Evolutionary conservation across 2,329 filamentous ascomycete species (phyloP).

Genomic region (Aspergillus puulaauensis): DNA sequence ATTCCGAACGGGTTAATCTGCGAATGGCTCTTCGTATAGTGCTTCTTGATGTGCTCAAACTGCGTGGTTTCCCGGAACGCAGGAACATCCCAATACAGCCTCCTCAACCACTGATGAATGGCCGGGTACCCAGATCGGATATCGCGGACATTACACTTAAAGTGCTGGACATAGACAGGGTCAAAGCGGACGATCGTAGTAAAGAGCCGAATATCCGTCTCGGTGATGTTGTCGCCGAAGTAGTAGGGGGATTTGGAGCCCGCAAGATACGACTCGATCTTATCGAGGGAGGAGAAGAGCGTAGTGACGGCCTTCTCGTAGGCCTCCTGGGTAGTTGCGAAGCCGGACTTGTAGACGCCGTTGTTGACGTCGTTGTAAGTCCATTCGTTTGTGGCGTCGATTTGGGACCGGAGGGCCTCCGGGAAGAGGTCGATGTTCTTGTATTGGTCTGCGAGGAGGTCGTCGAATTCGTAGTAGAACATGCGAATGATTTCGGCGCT

Average conservation of each 20-base stretch:
- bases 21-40: slow-evolving; percentile 65
- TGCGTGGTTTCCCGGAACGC: slow-evolving; percentile 83
- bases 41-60: slow-evolving; percentile 92
- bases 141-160: slow-evolving; percentile 80
- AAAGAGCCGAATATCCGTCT: slow-evolving; percentile 76
- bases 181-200: slow-evolving; percentile 74
- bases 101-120: slow-evolving; percentile 77
- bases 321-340: slow-evolving; percentile 78
- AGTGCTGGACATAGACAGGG: slow-evolving; percentile 77
- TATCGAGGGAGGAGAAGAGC: slow-evolving; percentile 76
- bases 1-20: slow-evolving; percentile 69
- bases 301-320: slow-evolving; percentile 72
- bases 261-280: slow-evolving; percentile 69
- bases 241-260: slow-evolving; percentile 59
- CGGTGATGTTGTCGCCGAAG: slow-evolving; percentile 73
- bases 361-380: slow-evolving; percentile 65
- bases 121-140: slow-evolving; percentile 80
- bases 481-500: slow-evolving; percentile 88
- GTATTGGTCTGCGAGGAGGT: slow-evolving; percentile 61
- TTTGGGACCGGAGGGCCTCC: slow-evolving; percentile 59
- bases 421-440: slow-evolving; percentile 68
- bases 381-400: slow-evolving; percentile 79
- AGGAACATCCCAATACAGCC: slow-evolving; percentile 78
- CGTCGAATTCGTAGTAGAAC: slow-evolving; percentile 80
- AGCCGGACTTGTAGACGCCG: slow-evolving; percentile 63